Conservation (phyloP, 139 green algal genomes). For the Tetraselmis chui region DNA sequence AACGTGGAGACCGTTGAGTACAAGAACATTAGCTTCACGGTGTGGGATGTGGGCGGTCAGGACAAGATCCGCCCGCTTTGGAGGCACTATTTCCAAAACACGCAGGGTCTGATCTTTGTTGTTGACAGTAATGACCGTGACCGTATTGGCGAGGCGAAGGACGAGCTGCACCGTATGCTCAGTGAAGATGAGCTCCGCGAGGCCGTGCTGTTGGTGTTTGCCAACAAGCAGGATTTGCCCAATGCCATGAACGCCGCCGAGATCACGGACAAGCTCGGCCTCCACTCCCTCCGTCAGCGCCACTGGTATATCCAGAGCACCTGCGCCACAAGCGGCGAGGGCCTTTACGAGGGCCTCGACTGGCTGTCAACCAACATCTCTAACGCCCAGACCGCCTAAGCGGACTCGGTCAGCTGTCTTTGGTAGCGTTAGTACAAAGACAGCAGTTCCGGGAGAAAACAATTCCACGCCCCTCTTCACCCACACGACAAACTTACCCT, state of each 20-base stretch:
- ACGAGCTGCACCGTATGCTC: conserved; percentile 98
- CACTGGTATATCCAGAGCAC: conserved; percentile 97
- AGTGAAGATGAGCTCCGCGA: conserved; percentile 91
- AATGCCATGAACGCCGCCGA: conserved; percentile 99
- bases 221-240: conserved; percentile 99
- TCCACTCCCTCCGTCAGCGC: conserved; percentile 90
- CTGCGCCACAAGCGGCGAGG: conserved; percentile 91
- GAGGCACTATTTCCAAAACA: conserved; percentile 99
- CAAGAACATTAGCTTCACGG: conserved; percentile 96
- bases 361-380: conserved; percentile 87
- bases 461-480: too few relatives aligned
- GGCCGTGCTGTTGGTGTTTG: conserved; percentile 95
- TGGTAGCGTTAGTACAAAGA: too few relatives aligned
- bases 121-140: conserved; percentile 96
- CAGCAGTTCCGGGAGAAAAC: too few relatives aligned
- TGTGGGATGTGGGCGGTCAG: conserved; percentile 93
- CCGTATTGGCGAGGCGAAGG: conserved; percentile 87
- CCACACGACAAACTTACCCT: too few relatives aligned
- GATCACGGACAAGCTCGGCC: conserved; percentile 97
- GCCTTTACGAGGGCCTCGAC: conserved; percentile 96
- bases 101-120: conserved; percentile 97
- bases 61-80: conserved; percentile 83
- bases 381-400: conserved; percentile 14
- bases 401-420: too few relatives aligned
- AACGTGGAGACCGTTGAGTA: conserved; percentile 98